phyloP scores from a whole-genome alignment of 202 grass and related monocot genomes.

The Setaria viridis region DNA sequence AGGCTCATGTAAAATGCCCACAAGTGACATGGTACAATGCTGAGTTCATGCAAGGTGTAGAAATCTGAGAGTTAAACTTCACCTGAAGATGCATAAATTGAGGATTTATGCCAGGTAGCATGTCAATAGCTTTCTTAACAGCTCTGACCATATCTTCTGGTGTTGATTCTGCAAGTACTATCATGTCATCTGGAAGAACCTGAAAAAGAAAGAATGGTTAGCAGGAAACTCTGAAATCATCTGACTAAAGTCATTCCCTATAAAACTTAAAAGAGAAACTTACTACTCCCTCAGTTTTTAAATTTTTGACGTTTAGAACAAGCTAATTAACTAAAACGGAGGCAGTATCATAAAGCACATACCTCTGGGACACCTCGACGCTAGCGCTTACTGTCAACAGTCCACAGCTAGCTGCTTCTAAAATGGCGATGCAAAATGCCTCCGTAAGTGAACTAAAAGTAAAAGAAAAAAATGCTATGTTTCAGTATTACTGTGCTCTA shows the following conservation, averaged over 20 bases:
- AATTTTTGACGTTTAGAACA: too few relatives aligned
- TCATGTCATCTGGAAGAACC: constrained; percentile 95
- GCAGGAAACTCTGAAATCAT: not conserved
- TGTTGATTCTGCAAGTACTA: constrained; percentile 78
- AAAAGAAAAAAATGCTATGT: not conserved
- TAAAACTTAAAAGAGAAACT: constrained; percentile 27
- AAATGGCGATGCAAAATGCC: constrained; percentile 96
- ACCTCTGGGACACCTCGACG: constrained; percentile 88
- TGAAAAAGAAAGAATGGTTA: constrained; percentile 41
- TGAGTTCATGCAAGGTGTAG: constrained; percentile 12
- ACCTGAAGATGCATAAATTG: constrained; percentile 83
- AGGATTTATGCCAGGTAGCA: constrained; percentile 87
- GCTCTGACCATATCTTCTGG: constrained; percentile 83
- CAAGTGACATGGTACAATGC: not conserved
- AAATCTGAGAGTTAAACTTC: constrained; percentile 28
- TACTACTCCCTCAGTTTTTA: too few relatives aligned
- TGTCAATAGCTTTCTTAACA: constrained; percentile 72
- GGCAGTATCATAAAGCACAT: constrained; percentile 5
- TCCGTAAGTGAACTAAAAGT: constrained; percentile 89
- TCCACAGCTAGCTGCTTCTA: constrained; percentile 92
- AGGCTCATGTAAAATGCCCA: not conserved
- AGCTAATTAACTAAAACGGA: too few relatives aligned
- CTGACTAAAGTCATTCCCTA: not conserved
- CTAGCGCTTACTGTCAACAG: constrained; percentile 92
- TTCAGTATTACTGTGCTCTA: not conserved